These are phyloP conservation scores for Diaporthe ampelina DNA, from an alignment of 2,329 filamentous ascomycete species.

Conservation along the genomic window DNA sequence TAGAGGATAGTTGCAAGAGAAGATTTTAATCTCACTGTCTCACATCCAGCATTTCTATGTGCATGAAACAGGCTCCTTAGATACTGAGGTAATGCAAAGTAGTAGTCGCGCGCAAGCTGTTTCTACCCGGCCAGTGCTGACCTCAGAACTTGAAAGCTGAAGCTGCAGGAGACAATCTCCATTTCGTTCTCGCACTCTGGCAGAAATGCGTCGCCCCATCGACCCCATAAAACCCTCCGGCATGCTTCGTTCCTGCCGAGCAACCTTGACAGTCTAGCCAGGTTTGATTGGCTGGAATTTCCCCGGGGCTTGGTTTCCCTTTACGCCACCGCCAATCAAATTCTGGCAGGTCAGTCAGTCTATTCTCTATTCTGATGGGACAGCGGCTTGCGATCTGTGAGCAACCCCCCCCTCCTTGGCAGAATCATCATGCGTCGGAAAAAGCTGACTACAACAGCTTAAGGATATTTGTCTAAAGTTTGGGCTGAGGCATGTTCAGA, in stretches of 20 bases:
- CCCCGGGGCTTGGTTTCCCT: neutral
- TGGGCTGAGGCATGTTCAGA: no score
- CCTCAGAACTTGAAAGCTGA: neutral
- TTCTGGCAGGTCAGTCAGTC: neutral
- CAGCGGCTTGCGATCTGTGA: no score
- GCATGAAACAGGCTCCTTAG: no score
- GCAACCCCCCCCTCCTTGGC: no score
- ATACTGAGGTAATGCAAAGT: no score
- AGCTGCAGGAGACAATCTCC: neutral
- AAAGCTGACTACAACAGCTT: no score
- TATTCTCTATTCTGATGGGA: neutral
- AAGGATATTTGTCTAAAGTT: no score
- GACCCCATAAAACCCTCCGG: neutral
- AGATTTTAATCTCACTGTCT: no score
- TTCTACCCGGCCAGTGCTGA: neutral
- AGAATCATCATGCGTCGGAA: neutral
- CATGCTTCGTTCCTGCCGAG: neutral
- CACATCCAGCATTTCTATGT: no score
- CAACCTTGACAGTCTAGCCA: neutral
- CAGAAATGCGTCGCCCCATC: neutral
- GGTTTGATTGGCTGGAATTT: neutral
- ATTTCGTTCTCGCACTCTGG: neutral
- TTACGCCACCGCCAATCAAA: conserved; percentile 20
- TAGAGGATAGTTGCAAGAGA: no score
- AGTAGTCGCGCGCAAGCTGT: neutral